Evolutionary conservation across 352 stramenopile species (phyloP).

Genomic region (Globisporangium lucens): DNA sequence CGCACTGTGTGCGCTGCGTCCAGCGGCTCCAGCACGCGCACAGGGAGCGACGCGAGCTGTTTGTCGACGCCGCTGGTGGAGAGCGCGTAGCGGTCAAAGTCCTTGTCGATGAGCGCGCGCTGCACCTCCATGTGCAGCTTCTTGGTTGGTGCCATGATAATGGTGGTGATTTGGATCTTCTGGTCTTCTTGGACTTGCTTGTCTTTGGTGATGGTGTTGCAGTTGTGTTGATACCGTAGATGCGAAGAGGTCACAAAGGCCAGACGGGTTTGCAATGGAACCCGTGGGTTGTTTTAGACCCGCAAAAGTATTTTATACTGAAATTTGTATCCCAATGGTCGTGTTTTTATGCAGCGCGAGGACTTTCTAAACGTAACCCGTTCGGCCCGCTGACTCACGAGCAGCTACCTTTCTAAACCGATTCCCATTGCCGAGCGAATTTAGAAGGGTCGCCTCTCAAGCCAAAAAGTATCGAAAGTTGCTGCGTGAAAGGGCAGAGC

Average conservation of each 20-base stretch:
- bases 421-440: not conserved
- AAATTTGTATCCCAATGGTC: not conserved
- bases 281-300: not conserved
- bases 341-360: constrained; percentile 4
- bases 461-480: constrained; percentile 6
- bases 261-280: not conserved
- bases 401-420: not conserved
- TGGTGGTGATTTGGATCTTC: constrained; percentile 4
- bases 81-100: constrained; percentile 80
- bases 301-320: not conserved
- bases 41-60: constrained; percentile 25
- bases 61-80: constrained; percentile 31
- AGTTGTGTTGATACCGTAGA: constrained; percentile 4
- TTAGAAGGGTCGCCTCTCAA: not conserved
- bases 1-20: constrained; percentile 41
- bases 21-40: constrained; percentile 39
- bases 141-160: constrained; percentile 11
- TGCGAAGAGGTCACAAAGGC: not conserved
- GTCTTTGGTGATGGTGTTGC: constrained; percentile 1
- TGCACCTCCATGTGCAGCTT: constrained; percentile 57
- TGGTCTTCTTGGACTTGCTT: not conserved
- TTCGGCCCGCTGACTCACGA: not conserved
- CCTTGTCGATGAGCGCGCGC: constrained; percentile 61
- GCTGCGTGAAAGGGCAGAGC: not conserved
- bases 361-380: not conserved